Percentiles rank a stretch among this genome's conserved stretches.
Evolutionary conservation across 768 basidiomycete species (phyloP).

Genomic region (Calocybe gangraenosa): DNA sequence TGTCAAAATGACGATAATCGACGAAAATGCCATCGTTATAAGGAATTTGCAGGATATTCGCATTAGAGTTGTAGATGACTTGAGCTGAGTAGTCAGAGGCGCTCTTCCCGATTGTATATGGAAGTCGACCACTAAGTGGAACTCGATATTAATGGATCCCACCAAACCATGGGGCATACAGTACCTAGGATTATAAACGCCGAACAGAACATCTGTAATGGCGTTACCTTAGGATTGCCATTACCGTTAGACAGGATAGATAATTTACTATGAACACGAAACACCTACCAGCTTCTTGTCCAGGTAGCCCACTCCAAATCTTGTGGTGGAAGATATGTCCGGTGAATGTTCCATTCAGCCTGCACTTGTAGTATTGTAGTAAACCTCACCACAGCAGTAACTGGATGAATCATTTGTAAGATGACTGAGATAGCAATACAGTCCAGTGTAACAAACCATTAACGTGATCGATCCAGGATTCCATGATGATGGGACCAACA

Average conservation of each 20-base stretch:
- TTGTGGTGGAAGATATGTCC: constrained; percentile 10
- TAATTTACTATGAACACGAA: no score
- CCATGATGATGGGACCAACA: constrained; percentile 56
- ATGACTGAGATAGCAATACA: background rate
- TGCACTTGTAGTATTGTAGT: no score
- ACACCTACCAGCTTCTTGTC: constrained; percentile 54
- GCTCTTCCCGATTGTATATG: constrained; percentile 52
- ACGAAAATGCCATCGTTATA: constrained; percentile 58
- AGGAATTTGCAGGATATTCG: constrained; percentile 40
- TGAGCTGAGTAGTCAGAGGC: constrained; percentile 54
- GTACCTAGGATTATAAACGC: constrained; percentile 55
- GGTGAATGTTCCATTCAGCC: background rate
- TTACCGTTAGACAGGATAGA: no score
- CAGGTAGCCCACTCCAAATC: constrained; percentile 55
- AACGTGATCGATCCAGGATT: constrained; percentile 53
- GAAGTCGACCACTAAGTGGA: constrained; percentile 35
- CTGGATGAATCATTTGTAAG: constrained; percentile 12
- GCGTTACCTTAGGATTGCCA: constrained; percentile 39
- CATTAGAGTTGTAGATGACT: constrained; percentile 32
- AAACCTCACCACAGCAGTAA: constrained; percentile 32
- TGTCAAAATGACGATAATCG: constrained; percentile 57
- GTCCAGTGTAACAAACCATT: constrained; percentile 29
- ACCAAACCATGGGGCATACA: constrained; percentile 2
- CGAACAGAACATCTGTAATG: constrained; percentile 56
- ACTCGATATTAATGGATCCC: background rate